These are phyloP conservation scores for Colletotrichum musicola DNA, from an alignment of 2,329 filamentous ascomycete genomes.

Conservation along the genomic window DNA sequence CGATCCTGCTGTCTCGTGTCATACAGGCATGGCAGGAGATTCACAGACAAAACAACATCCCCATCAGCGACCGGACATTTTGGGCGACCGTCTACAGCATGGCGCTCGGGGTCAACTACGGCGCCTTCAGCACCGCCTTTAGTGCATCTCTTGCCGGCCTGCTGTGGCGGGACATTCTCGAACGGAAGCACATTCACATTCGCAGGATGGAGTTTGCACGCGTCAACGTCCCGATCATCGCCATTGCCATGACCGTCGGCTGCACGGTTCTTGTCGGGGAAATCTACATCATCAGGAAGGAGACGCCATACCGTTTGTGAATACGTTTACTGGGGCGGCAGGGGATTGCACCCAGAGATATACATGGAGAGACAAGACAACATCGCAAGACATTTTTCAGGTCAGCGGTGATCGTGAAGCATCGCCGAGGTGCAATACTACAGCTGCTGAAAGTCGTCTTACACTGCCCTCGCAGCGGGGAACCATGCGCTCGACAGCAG, in stretches of 20 bases:
- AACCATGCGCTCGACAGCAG: not conserved
- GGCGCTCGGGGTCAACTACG: conserved; percentile 81
- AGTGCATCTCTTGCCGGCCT: conserved; percentile 79
- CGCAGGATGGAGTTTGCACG: conserved; percentile 74
- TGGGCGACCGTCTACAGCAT: conserved; percentile 82
- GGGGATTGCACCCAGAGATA: not conserved
- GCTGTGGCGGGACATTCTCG: conserved; percentile 79
- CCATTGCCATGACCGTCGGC: conserved; percentile 75
- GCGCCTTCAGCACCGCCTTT: conserved; percentile 79
- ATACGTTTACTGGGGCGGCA: not conserved
- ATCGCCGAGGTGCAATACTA: not conserved
- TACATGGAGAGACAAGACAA: not conserved
- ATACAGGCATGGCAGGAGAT: conserved; percentile 77
- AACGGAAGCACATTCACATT: conserved; percentile 76
- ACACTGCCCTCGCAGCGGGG: conserved; percentile 3
- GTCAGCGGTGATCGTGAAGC: not conserved
- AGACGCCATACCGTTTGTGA: conserved; percentile 49
- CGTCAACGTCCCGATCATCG: conserved; percentile 78
- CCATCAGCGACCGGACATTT: conserved; percentile 74
- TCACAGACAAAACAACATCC: conserved; percentile 57
- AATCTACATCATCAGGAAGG: conserved; percentile 69
- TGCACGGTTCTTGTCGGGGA: conserved; percentile 72
- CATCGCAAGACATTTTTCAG: not conserved
- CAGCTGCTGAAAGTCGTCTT: not conserved
- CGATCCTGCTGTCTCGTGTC: conserved; percentile 78